Evolutionary conservation across 1,139 yeast genomes (phyloP).

Genomic region (Meyerozyma athensensis): DNA sequence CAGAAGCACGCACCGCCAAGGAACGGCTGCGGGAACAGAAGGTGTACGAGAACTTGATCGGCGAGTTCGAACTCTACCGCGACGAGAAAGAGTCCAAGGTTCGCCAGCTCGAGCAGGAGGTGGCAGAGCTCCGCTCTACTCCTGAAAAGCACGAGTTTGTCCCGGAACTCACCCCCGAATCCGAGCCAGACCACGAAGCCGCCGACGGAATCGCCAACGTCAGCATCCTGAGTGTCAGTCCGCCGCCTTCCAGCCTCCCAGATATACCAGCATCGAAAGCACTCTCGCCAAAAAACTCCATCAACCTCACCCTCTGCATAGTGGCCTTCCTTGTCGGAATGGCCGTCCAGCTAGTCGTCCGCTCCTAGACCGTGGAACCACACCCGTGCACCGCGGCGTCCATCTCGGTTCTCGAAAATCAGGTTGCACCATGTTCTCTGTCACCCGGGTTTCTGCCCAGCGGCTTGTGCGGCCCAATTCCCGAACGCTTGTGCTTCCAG

Average conservation of each 20-base stretch:
- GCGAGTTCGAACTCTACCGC: constrained; percentile 2
- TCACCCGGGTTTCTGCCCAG: neutral
- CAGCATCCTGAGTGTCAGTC: neutral
- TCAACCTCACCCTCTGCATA: neutral
- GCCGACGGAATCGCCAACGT: neutral
- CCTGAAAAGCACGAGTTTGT: neutral
- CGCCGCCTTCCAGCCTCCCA: neutral
- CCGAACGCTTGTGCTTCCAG: constrained; percentile 12
- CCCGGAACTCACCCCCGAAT: neutral
- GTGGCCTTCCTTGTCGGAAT: neutral
- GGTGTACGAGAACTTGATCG: neutral
- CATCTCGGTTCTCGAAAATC: no score
- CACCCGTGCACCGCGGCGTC: neutral
- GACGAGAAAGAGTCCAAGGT: neutral
- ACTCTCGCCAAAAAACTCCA: neutral
- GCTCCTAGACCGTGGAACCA: neutral
- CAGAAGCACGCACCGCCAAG: neutral
- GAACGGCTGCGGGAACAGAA: constrained; percentile 1
- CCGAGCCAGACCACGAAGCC: neutral
- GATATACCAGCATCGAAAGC: neutral
- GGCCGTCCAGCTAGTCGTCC: constrained; percentile 1
- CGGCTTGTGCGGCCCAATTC: neutral
- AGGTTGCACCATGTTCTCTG: neutral
- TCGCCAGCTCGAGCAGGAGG: neutral
- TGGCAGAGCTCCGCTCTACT: neutral